phyloP scores from a whole-genome alignment of 129 eudicot genomes.

The Silybum marianum region DNA sequence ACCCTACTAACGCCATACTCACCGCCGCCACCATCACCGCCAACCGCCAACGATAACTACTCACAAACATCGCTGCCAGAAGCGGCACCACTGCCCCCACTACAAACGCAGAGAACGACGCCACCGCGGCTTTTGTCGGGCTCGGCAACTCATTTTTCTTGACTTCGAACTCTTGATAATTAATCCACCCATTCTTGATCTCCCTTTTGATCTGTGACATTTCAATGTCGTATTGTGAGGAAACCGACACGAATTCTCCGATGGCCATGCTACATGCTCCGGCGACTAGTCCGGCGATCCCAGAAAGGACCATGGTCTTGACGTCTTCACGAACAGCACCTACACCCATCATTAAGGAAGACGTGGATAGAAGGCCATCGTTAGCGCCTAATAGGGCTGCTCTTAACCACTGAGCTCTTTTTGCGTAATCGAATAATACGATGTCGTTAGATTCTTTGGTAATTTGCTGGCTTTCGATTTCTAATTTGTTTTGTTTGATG shows the following conservation, averaged over 20 bases:
- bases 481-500: conserved; percentile 1
- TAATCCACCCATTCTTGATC: background rate
- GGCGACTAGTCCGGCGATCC: conserved; percentile 54
- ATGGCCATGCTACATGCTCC: conserved; percentile 83
- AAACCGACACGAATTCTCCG: conserved; percentile 72
- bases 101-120: conserved; percentile 58
- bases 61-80: conserved; percentile 52
- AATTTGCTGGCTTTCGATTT: conserved; percentile 41
- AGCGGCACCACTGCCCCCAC: conserved; percentile 66
- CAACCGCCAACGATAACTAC: conserved; percentile 46
- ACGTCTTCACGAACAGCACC: conserved; percentile 58
- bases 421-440: conserved; percentile 37
- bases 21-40: conserved; percentile 55
- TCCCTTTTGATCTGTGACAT: conserved; percentile 62
- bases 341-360: conserved; percentile 65
- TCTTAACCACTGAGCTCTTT: conserved; percentile 62
- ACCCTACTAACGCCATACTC: conserved; percentile 57
- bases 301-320: conserved; percentile 62
- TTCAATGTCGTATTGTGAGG: conserved; percentile 72
- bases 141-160: conserved; percentile 52
- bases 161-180: conserved; percentile 10
- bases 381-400: conserved; percentile 69
- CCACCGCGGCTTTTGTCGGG: conserved; percentile 61
- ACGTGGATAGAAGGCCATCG: conserved; percentile 72
- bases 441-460: conserved; percentile 18